phyloP scores from a whole-genome alignment of 108 stramenopile genomes.

The Cyclotella baltica region DNA sequence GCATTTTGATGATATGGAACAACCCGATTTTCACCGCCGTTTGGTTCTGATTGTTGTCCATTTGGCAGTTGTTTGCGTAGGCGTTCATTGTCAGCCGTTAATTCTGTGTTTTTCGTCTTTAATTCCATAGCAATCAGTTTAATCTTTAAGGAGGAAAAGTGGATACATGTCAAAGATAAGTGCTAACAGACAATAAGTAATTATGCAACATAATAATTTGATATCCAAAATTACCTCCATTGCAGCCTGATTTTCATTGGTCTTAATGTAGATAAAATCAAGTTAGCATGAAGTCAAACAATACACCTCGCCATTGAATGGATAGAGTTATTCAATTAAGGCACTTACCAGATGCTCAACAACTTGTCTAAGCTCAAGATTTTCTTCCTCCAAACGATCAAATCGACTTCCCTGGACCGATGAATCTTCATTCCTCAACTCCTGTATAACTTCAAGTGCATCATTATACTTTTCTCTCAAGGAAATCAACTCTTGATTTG shows the following conservation, averaged over 20 bases:
- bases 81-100: slow-evolving; percentile 33
- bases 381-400: slow-evolving; percentile 20
- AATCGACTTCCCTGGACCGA: not conserved
- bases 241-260: slow-evolving; percentile 27
- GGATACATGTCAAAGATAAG: not conserved
- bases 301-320: not conserved
- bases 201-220: not conserved
- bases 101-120: too few species aligned
- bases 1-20: slow-evolving; percentile 5
- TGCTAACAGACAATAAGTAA: not conserved
- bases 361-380: slow-evolving; percentile 18
- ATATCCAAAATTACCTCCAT: slow-evolving; percentile 3
- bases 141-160: too few species aligned
- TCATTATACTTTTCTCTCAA: slow-evolving; percentile 14
- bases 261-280: not conserved
- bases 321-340: not conserved
- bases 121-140: too few species aligned
- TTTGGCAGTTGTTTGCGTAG: slow-evolving; percentile 6
- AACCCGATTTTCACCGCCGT: slow-evolving; percentile 3
- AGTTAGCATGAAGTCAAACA: not conserved
- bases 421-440: slow-evolving; percentile 1
- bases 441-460: slow-evolving; percentile 17
- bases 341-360: slow-evolving; percentile 22
- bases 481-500: too few species aligned
- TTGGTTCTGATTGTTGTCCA: not conserved